Evolutionary conservation across 108 stramenopile species (phyloP).

Genomic region (Cyclotella atomus): DNA sequence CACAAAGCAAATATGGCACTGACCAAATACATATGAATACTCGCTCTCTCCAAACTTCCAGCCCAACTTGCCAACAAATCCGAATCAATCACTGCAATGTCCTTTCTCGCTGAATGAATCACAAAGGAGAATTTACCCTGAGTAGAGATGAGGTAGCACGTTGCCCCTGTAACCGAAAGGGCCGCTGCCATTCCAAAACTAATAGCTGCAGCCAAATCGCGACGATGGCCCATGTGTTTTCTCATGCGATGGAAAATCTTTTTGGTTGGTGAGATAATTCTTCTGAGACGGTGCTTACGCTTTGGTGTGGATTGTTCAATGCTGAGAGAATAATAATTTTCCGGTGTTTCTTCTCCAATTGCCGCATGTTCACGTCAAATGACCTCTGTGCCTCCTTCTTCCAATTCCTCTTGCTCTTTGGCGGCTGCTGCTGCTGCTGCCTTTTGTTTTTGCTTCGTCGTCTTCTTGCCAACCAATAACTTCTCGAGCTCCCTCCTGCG

Average conservation of each 20-base stretch:
- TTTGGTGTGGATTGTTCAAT: background rate
- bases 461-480: background rate
- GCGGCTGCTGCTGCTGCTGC: too few relatives aligned
- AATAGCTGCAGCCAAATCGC: slow-evolving; percentile 26
- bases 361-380: too few relatives aligned
- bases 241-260: slow-evolving; percentile 33
- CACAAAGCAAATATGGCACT: slow-evolving; percentile 42
- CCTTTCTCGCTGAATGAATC: slow-evolving; percentile 1
- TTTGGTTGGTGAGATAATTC: slow-evolving; percentile 11
- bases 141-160: slow-evolving; percentile 16
- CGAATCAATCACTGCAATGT: background rate
- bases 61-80: slow-evolving; percentile 6
- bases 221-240: slow-evolving; percentile 40
- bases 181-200: slow-evolving; percentile 31
- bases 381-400: too few relatives aligned
- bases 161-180: slow-evolving; percentile 13
- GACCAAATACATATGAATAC: slow-evolving; percentile 39
- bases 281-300: background rate
- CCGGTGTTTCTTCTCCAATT: background rate
- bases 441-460: background rate
- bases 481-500: slow-evolving; percentile 9
- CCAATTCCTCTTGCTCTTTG: too few relatives aligned
- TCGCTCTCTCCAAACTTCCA: slow-evolving; percentile 15
- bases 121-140: background rate
- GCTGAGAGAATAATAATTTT: background rate